Conservation (phyloP, 2,329 filamentous ascomycete genomes). For the Aspergillus latus region DNA sequence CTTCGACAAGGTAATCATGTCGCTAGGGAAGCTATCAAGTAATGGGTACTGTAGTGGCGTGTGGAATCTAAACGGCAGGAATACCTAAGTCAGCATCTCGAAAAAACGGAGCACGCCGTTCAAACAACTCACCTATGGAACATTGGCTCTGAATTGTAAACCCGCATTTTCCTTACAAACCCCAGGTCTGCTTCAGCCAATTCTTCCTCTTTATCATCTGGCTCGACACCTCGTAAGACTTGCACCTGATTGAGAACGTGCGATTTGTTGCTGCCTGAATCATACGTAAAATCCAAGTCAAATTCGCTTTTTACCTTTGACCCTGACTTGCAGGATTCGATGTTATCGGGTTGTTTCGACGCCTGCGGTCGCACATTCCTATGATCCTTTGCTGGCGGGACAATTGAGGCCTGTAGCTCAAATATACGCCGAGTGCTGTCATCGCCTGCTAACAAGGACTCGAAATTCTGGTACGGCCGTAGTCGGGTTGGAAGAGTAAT, state of each 20-base stretch:
- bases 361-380: constrained; percentile 5
- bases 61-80: constrained; percentile 30
- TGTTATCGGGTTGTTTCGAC: not conserved
- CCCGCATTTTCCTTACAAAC: constrained; percentile 30
- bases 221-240: constrained; percentile 31
- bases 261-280: constrained; percentile 25
- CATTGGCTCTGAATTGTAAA: constrained; percentile 36
- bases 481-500: constrained; percentile 71
- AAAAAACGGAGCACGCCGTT: not conserved
- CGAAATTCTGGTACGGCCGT: constrained; percentile 38
- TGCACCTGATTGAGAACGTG: constrained; percentile 40
- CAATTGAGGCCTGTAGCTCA: constrained; percentile 67
- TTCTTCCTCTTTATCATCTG: constrained; percentile 16
- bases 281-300: constrained; percentile 42
- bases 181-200: constrained; percentile 25
- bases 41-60: constrained; percentile 66
- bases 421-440: constrained; percentile 77
- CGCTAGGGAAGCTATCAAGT: constrained; percentile 76
- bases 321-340: constrained; percentile 14
- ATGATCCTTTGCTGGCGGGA: constrained; percentile 24
- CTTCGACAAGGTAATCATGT: constrained; percentile 61
- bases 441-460: constrained; percentile 51
- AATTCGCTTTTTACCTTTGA: constrained; percentile 32
- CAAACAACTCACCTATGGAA: constrained; percentile 31
- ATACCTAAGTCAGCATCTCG: constrained; percentile 10